Conservation (phyloP, 768 basidiomycete genomes). For the Tephrocybe sp. region DNA sequence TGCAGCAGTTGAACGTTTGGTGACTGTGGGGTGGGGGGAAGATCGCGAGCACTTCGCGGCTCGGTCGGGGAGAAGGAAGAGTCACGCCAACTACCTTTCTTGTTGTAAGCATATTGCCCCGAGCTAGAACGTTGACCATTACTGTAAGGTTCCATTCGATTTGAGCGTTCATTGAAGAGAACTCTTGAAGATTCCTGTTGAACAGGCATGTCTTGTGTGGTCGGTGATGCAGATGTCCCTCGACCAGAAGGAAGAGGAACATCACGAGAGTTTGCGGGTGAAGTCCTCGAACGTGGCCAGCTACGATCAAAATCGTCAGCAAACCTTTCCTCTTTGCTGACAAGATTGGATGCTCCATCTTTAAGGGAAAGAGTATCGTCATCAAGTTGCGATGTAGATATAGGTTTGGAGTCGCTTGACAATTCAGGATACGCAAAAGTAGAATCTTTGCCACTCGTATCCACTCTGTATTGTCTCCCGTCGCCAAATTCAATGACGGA, state of each 20-base stretch:
- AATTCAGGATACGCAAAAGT: constrained; percentile 25
- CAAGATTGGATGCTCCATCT: constrained; percentile 29
- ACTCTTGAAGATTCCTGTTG: constrained; percentile 63
- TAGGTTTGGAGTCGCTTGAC: constrained; percentile 19
- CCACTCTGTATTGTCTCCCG: constrained; percentile 86
- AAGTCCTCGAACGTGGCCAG: constrained; percentile 77
- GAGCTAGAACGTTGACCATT: constrained; percentile 41
- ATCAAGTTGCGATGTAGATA: constrained; percentile 19
- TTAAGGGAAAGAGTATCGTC: constrained; percentile 15
- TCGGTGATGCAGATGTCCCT: constrained; percentile 21
- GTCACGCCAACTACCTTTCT: constrained; percentile 46
- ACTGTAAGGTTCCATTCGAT: constrained; percentile 82
- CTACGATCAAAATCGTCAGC: constrained; percentile 94
- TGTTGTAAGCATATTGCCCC: constrained; percentile 40
- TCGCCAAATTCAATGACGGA: constrained; percentile 96
- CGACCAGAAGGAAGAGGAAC: constrained; percentile 25
- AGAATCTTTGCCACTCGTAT: constrained; percentile 37
- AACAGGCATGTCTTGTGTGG: constrained; percentile 40
- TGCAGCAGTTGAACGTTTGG: constrained; percentile 56
- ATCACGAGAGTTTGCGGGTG: constrained; percentile 44
- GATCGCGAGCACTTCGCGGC: constrained; percentile 42
- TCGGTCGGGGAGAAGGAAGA: constrained; percentile 35
- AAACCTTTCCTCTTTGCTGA: constrained; percentile 85
- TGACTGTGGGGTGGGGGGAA: constrained; percentile 29
- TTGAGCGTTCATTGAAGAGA: constrained; percentile 95